Base-by-base conservation (phyloP, 306 rosid species). In the Morella rubra region DNA sequence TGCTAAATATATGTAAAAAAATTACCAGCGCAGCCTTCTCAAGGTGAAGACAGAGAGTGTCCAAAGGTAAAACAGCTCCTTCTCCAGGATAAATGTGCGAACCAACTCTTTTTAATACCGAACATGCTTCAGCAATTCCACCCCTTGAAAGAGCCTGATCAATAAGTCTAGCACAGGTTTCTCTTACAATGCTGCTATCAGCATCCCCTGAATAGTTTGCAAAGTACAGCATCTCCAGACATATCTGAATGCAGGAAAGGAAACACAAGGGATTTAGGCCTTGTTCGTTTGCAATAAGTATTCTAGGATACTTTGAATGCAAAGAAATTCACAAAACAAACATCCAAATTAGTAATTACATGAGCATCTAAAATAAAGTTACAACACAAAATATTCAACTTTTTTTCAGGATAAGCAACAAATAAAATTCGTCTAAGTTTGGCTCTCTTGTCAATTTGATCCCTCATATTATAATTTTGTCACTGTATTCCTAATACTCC, bases 131-230 rank as follows among this genome's bases (percentile, higher is more conserved):
- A 20, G 96, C 96, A 73, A 92, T 83, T 73, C 99, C 99, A 22
- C 99, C 99, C 73, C 81, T 89, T 66, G 93, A 89, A 83, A 95
- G 87, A 85, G 99, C 90, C 82, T 91, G 98, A 84, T 95, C 98
- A 55, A 90, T 74, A 71, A 95, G 90, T 81, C 99, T 89, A 76
- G 96, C 97, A 91, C 99, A 95, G 49, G 98, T 91, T 81, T 92
- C 99, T 86, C 97, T 88, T 37, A 84, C 83, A 73, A 95, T 84
- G 82, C 89, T 90, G 81, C 92, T 91, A 82, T 92, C 91, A 24
- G 90, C 90, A 78, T 92, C 99, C 76, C 89, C 91, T 42, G 99
- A 84, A 87, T 92, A 92, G 84, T 86, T 90, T 80, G 99, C 97
- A 78, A 95, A 95, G 89, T 95, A 90, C 58, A 95, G 86, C 93